A percentile compares a stretch with the other conserved stretches of the same genome.
Evolutionary conservation across 192 early-diverging fungal genomes (phyloP).

Genomic region (Backusella mclennaniae): DNA sequence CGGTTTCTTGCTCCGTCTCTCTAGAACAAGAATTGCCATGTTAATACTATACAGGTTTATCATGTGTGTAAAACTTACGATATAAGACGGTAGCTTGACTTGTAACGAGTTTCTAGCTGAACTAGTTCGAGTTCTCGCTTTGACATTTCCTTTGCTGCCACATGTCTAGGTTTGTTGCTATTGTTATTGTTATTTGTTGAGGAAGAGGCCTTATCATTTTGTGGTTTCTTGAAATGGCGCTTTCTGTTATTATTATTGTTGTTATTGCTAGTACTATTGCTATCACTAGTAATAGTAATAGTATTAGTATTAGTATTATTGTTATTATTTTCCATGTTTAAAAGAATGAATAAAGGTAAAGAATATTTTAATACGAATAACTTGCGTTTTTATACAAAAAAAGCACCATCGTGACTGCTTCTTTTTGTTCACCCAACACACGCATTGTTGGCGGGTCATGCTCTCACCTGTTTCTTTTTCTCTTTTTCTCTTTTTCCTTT

Average conservation of each 20-base stretch:
- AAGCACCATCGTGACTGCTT: background rate
- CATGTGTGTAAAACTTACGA: background rate
- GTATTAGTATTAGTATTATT: background rate
- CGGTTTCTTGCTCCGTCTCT: slow-evolving; percentile 8
- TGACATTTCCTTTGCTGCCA: background rate
- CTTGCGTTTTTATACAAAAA: background rate
- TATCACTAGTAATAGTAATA: background rate
- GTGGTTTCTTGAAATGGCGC: background rate
- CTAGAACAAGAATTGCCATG: background rate
- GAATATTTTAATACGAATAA: background rate
- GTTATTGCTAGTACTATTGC: background rate
- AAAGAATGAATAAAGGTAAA: background rate
- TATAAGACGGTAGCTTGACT: background rate
- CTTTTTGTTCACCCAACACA: background rate
- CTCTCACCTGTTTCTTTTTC: slow-evolving; percentile 2
- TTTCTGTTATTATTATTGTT: background rate
- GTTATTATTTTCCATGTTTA: background rate
- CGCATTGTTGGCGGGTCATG: background rate
- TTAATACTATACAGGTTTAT: background rate
- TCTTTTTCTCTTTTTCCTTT: background rate
- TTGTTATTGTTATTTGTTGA: background rate
- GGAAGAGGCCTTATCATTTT: background rate
- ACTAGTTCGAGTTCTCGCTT: slow-evolving; percentile 8
- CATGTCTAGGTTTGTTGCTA: background rate
- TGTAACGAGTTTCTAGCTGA: slow-evolving; percentile 24